Conservation (phyloP, 371 early-diverging fungal genomes). For the Mucor circinelloides region DNA sequence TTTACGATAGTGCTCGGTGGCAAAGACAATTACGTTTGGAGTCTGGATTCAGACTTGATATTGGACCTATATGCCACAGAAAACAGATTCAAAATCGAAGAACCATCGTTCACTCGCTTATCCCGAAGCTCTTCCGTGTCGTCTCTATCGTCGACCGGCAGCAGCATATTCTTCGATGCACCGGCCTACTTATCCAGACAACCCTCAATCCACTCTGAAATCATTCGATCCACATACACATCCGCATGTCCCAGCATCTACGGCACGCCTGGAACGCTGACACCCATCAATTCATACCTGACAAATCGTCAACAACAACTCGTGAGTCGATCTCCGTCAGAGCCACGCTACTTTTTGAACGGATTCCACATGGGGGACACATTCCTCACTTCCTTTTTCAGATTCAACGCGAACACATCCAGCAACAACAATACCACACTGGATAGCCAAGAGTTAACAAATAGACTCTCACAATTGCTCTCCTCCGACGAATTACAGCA, state of each 20-base stretch:
- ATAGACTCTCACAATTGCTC: constrained; percentile 15
- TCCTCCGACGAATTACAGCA: constrained; percentile 7
- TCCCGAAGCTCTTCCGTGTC: constrained; percentile 28
- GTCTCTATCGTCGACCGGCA: constrained; percentile 5
- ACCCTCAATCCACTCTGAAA: neutral
- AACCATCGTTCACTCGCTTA: neutral
- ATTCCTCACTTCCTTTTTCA: constrained; percentile 41
- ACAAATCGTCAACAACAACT: constrained; percentile 10
- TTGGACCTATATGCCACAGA: constrained; percentile 40
- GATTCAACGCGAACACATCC: neutral
- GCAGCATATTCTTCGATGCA: constrained; percentile 42
- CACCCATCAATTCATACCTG: constrained; percentile 20
- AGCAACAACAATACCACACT: neutral
- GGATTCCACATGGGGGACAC: constrained; percentile 46
- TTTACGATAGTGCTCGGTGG: constrained; percentile 46
- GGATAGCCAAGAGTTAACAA: constrained; percentile 16
- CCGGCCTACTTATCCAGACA: constrained; percentile 14
- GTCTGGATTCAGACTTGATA: constrained; percentile 33
- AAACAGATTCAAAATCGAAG: constrained; percentile 3
- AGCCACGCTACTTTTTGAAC: constrained; percentile 29
- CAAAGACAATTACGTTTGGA: constrained; percentile 40
- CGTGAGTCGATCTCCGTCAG: constrained; percentile 9
- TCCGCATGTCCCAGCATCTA: constrained; percentile 27
- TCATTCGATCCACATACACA: constrained; percentile 8
- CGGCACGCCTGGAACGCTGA: constrained; percentile 32